A percentile compares a stretch with the other conserved stretches of the same genome.
These are phyloP conservation scores for Aspergillus pseudonomiae DNA, from an alignment of 2,329 filamentous ascomycete species.

Conservation along the genomic window DNA sequence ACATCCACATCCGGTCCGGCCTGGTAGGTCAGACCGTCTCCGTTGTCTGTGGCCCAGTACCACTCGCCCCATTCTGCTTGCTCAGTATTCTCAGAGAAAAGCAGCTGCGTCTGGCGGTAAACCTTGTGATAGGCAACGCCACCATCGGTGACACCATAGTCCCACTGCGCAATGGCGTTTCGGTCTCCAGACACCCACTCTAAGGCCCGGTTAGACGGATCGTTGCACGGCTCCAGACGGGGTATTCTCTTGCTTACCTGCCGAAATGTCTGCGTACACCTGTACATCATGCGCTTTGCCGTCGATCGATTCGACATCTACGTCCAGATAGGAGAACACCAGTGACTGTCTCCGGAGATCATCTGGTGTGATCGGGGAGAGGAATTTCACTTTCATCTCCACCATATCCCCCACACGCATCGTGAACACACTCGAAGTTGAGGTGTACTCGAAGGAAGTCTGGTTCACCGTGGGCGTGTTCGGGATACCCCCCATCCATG, in stretches of 20 bases:
- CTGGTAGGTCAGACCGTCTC: slow-evolving; percentile 47
- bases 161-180: slow-evolving; percentile 62
- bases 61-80: slow-evolving; percentile 58
- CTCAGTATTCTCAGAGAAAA: slow-evolving; percentile 52
- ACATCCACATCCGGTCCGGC: slow-evolving; percentile 52
- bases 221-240: not conserved
- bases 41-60: slow-evolving; percentile 55
- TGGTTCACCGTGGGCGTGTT: slow-evolving; percentile 57
- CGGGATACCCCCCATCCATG: slow-evolving; percentile 71
- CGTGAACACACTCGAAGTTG: slow-evolving; percentile 70
- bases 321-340: slow-evolving; percentile 70
- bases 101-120: slow-evolving; percentile 50
- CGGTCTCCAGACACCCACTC: slow-evolving; percentile 73
- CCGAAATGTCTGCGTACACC: slow-evolving; percentile 73
- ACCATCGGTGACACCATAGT: slow-evolving; percentile 53
- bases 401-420: slow-evolving; percentile 66
- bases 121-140: slow-evolving; percentile 65
- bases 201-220: slow-evolving; percentile 32
- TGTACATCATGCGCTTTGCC: slow-evolving; percentile 66
- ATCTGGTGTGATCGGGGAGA: slow-evolving; percentile 69
- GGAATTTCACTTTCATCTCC: slow-evolving; percentile 68
- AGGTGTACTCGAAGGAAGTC: slow-evolving; percentile 68
- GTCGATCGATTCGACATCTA: slow-evolving; percentile 65
- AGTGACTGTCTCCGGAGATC: slow-evolving; percentile 70
- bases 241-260: slow-evolving; percentile 51